Evolutionary conservation across 257 asterid genomes (phyloP).

Genomic region (Nemophila menziesii): DNA sequence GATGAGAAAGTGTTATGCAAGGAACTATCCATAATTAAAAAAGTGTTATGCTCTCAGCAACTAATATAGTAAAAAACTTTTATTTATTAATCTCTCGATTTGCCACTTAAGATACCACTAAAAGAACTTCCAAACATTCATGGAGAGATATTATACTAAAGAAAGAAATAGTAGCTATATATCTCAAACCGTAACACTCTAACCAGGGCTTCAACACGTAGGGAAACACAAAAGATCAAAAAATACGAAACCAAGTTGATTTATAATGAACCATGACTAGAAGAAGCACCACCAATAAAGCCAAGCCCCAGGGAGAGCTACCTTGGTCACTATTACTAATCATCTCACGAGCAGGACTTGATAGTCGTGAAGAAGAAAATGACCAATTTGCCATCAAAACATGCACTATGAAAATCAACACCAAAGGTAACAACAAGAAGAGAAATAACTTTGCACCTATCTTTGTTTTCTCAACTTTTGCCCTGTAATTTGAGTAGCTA

Average conservation of each 20-base stretch:
- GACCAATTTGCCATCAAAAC: slow-evolving; percentile 29
- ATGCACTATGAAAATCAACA: slow-evolving; percentile 22
- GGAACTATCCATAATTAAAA: no score
- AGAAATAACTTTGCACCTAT: slow-evolving; percentile 25
- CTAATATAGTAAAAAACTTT: no score
- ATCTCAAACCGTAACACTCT: no score
- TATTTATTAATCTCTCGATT: no score
- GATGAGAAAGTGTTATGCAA: no score
- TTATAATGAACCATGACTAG: slow-evolving; percentile 38
- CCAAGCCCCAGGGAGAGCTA: slow-evolving; percentile 36
- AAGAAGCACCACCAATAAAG: slow-evolving; percentile 28
- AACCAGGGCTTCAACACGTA: no score
- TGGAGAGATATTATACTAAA: no score
- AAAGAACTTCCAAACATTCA: no score
- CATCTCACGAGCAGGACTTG: slow-evolving; percentile 14
- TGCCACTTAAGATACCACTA: no score
- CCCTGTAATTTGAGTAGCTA: slow-evolving; percentile 22
- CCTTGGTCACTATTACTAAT: slow-evolving; percentile 16
- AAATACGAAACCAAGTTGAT: slow-evolving; percentile 35
- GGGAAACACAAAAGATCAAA: slow-evolving; percentile 10
- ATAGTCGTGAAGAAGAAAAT: slow-evolving; percentile 23
- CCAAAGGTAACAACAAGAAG: slow-evolving; percentile 30
- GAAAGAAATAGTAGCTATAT: no score
- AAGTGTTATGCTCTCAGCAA: no score
- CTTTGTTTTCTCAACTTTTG: slow-evolving; percentile 26